Evolutionary conservation across 2,329 filamentous ascomycete genomes (phyloP), one percentile per base, ranked within the genome.

Genomic region (Fusarium dlaminii): DNA sequence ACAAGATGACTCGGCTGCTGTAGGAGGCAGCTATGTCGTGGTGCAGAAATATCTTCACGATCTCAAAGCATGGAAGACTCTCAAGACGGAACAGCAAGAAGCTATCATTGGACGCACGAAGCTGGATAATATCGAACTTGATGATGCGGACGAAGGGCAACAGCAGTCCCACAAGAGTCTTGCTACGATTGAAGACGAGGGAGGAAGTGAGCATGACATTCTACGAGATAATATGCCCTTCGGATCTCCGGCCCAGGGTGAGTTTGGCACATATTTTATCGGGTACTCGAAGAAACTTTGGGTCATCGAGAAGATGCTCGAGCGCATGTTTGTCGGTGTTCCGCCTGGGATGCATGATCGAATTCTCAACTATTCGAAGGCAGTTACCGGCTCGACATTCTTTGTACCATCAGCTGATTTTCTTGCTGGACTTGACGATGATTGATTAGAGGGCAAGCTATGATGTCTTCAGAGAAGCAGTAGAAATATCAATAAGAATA

Each of bases 191-290:
- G 84, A 86, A 49, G 86, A 88, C 63, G 85, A 86, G 8, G 66
- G 83, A 13, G 88, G 87, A 2, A 79, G 82, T 13, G 88, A 90
- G 77, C 80, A 87, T 69, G 84, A 83, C 40, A 89, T 90, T 45
- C 79, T 90, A 6, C 83, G 89, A 0, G 88, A 90, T 65, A 90
- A 90, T 69, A 90, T 90, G 89, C 88, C 89, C 0, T 90, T 90
- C 78, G 89, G 88, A 0, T 86, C 85, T 0, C 88, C 88, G 0
- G 86, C 83, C 0, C 77, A 82, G 0, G 84, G 83, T 0, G 84
- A 89, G 75, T 90, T 86, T 66, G 88, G 88, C 4, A 90, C 88
- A 0, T 90, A 90, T 77, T 90, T 90, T 61, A 89, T 90, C 57
- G 88, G 87, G 1, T 89, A 89, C 75, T 86, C 87, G 4, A 81